Percentiles rank a stretch among this genome's conserved stretches.
These are phyloP conservation scores for Ceratocystis huliohia DNA, from an alignment of 2,329 filamentous ascomycete genomes.

Conservation along the genomic window DNA sequence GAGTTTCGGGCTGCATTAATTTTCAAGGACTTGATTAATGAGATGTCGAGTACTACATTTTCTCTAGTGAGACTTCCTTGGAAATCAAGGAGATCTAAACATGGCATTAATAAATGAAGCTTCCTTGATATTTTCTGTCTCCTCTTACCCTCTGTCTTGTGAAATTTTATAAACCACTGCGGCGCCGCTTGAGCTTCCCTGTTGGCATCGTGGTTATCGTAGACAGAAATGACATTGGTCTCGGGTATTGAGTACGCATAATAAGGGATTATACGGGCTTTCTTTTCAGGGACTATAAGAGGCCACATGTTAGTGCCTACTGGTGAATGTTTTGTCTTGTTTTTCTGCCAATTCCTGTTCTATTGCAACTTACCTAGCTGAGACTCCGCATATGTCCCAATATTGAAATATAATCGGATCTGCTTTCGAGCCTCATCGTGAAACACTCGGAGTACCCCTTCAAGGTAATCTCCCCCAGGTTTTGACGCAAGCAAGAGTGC, in stretches of 20 bases:
- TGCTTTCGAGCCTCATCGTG: not conserved
- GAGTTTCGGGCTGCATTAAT: not conserved
- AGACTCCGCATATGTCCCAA: not conserved
- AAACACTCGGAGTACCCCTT: conserved; percentile 5
- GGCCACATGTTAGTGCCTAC: not conserved
- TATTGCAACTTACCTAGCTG: not conserved
- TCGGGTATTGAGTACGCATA: conserved; percentile 13
- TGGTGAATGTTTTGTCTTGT: not conserved
- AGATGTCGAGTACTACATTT: conserved; percentile 10
- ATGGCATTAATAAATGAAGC: not conserved
- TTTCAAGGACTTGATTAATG: conserved; percentile 11
- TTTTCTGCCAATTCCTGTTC: not conserved
- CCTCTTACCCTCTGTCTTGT: not conserved
- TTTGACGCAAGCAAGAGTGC: not conserved
- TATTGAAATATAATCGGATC: not conserved
- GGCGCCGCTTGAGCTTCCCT: not conserved
- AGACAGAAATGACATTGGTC: conserved; percentile 9
- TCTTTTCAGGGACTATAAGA: not conserved
- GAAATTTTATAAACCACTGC: conserved; percentile 10
- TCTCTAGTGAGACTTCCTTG: conserved; percentile 13
- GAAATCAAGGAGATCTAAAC: conserved; percentile 9
- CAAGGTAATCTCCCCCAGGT: not conserved
- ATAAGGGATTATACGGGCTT: not conserved
- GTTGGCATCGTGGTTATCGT: not conserved
- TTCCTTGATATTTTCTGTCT: not conserved